A percentile compares a stretch with the other conserved stretches of the same genome.
Evolutionary conservation across 768 basidiomycete genomes (phyloP).

Genomic region (Hortiboletus campestris): DNA sequence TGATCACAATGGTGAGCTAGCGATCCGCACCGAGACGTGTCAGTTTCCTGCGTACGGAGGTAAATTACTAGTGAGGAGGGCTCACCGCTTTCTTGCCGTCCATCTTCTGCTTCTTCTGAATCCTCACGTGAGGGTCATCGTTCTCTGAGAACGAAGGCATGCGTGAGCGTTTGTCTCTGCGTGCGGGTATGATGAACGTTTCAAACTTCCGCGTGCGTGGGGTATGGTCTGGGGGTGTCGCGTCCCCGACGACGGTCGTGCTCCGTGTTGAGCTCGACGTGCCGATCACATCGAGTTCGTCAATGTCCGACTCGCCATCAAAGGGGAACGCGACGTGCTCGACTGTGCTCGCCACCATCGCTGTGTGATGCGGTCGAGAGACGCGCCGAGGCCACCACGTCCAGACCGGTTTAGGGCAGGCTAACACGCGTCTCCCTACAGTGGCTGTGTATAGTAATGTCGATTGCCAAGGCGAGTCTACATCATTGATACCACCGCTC

Average conservation of each 20-base stretch:
- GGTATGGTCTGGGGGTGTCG: slow-evolving; percentile 18
- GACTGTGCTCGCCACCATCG: slow-evolving; percentile 1
- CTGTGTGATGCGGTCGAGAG: background rate
- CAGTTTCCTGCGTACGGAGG: background rate
- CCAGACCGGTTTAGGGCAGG: slow-evolving; percentile 22
- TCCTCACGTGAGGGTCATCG: background rate
- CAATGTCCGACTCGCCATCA: slow-evolving; percentile 14
- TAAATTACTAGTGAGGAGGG: background rate
- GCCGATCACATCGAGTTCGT: slow-evolving; percentile 31
- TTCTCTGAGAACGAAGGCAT: slow-evolving; percentile 3
- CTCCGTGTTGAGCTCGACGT: slow-evolving; percentile 25
- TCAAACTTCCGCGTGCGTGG: background rate
- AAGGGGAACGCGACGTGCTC: slow-evolving; percentile 12
- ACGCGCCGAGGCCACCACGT: background rate
- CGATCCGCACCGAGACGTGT: background rate
- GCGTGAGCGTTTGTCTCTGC: slow-evolving; percentile 20
- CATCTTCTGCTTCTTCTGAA: slow-evolving; percentile 32
- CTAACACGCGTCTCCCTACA: slow-evolving; percentile 17
- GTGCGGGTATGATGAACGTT: slow-evolving; percentile 13
- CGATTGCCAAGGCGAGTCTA: background rate
- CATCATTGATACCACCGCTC: slow-evolving; percentile 63
- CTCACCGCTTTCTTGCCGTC: slow-evolving; percentile 43
- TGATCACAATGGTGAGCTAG: slow-evolving; percentile 42
- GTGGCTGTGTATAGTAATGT: slow-evolving; percentile 12
- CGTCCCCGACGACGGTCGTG: slow-evolving; percentile 30